Percentiles rank a stretch among this genome's conserved stretches.
phyloP scores from a whole-genome alignment of 129 eudicot species.

The Scalesia atractyloides region DNA sequence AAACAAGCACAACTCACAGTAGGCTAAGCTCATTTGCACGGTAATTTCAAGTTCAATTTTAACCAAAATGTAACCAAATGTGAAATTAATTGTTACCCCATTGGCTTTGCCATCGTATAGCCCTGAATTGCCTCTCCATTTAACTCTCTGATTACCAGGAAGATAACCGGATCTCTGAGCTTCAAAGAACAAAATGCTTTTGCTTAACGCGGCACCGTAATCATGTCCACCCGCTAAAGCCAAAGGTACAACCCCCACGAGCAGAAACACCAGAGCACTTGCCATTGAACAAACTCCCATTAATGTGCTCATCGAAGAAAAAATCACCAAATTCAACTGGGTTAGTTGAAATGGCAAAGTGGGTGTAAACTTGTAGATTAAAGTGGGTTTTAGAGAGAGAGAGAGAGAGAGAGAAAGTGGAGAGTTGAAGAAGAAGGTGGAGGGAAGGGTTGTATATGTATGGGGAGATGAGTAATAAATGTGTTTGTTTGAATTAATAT shows the following conservation, averaged over 20 bases:
- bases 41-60: neutral
- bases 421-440: slow-evolving; percentile 38
- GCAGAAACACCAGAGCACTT: slow-evolving; percentile 30
- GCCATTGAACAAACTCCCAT: slow-evolving; percentile 10
- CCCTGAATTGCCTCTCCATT: slow-evolving; percentile 77
- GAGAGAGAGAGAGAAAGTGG: neutral
- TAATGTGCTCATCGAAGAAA: slow-evolving; percentile 8
- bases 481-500: slow-evolving; percentile 2
- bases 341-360: slow-evolving; percentile 18
- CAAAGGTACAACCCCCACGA: slow-evolving; percentile 34
- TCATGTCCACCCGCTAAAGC: slow-evolving; percentile 42
- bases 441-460: slow-evolving; percentile 28
- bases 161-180: slow-evolving; percentile 79
- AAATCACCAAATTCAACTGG: neutral
- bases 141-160: slow-evolving; percentile 64
- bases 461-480: slow-evolving; percentile 27
- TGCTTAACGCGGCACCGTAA: slow-evolving; percentile 56
- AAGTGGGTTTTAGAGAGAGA: slow-evolving; percentile 14
- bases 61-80: neutral
- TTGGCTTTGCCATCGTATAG: slow-evolving; percentile 59
- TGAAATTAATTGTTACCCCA: slow-evolving; percentile 13
- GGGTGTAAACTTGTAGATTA: neutral
- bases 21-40: too few species aligned
- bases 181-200: slow-evolving; percentile 70
- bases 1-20: too few species aligned